A percentile compares a stretch with the other conserved stretches of the same genome.
Evolutionary conservation across 2,329 filamentous ascomycete genomes (phyloP).

Genomic region (Rhynchosporium agropyri): DNA sequence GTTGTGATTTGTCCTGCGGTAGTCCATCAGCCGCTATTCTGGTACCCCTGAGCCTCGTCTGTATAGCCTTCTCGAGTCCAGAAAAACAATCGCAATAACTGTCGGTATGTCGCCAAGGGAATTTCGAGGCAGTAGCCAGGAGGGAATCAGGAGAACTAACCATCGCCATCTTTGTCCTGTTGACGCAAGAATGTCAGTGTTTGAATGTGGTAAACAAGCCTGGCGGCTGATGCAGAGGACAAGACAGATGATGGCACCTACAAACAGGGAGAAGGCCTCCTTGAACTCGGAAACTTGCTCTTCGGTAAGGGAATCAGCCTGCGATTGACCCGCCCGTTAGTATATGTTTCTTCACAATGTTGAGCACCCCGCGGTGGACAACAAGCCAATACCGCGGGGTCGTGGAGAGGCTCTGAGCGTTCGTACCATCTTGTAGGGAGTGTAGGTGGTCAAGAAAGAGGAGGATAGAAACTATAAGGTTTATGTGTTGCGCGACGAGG

Average conservation of each 20-base stretch:
- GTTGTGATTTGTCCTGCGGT: slow-evolving; percentile 81
- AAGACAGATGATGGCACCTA: slow-evolving; percentile 58
- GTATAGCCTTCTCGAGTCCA: slow-evolving; percentile 16
- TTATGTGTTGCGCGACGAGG: not conserved
- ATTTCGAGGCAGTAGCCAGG: not conserved
- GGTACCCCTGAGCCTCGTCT: slow-evolving; percentile 6
- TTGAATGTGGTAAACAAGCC: slow-evolving; percentile 28
- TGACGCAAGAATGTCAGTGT: slow-evolving; percentile 36
- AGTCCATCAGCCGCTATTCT: slow-evolving; percentile 29
- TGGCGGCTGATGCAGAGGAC: slow-evolving; percentile 27
- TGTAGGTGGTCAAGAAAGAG: slow-evolving; percentile 15
- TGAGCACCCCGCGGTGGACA: slow-evolving; percentile 22
- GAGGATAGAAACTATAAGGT: not conserved
- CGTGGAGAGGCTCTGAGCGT: slow-evolving; percentile 17
- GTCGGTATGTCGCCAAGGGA: not conserved
- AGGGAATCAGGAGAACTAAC: slow-evolving; percentile 56
- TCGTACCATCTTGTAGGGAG: slow-evolving; percentile 34
- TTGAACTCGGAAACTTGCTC: slow-evolving; percentile 99
- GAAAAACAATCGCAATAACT: not conserved
- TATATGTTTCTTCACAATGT: slow-evolving; percentile 30
- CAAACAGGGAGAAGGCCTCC: slow-evolving; percentile 99
- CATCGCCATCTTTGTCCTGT: slow-evolving; percentile 89
- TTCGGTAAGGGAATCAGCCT: slow-evolving; percentile 99
- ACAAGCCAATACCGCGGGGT: slow-evolving; percentile 35
- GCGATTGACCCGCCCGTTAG: slow-evolving; percentile 31